Percentiles rank a stretch among this genome's conserved stretches.
Conservation (phyloP, 257 asterid genomes). For the Schizonepeta tenuifolia region DNA sequence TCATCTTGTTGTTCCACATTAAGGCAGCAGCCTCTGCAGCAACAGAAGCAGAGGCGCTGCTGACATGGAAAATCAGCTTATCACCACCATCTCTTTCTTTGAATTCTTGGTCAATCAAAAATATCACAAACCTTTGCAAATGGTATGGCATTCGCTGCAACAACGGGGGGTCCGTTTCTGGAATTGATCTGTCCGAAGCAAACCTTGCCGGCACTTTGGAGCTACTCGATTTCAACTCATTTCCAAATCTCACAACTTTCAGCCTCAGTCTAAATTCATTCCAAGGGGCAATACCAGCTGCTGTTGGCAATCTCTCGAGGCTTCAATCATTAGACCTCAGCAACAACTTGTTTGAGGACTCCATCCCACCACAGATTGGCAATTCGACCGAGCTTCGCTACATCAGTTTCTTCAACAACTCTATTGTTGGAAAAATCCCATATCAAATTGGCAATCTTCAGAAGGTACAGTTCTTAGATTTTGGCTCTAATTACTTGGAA, state of each 20-base stretch:
- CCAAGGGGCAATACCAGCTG: constrained; percentile 62
- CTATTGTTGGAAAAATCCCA: constrained; percentile 57
- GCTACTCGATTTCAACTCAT: constrained; percentile 46
- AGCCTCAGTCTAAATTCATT: constrained; percentile 51
- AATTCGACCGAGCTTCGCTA: constrained; percentile 50
- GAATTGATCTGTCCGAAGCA: constrained; percentile 44
- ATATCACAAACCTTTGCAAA: constrained; percentile 52
- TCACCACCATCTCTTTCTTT: constrained; percentile 40
- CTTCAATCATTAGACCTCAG: constrained; percentile 71
- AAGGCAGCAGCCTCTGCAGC: constrained; percentile 45
- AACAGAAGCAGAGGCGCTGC: constrained; percentile 63
- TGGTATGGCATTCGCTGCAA: constrained; percentile 72
- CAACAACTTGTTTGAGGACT: constrained; percentile 45
- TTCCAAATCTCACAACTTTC: constrained; percentile 48
- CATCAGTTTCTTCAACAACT: constrained; percentile 59
- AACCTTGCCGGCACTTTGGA: constrained; percentile 51
- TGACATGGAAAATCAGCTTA: constrained; percentile 62
- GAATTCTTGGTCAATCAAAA: constrained; percentile 59
- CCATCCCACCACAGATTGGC: constrained; percentile 68
- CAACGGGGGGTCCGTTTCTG: constrained; percentile 43
- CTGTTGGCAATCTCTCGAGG: constrained; percentile 55
- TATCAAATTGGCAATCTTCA: constrained; percentile 63
- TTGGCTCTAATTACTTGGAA: constrained; percentile 63
- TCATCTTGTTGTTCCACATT: constrained; percentile 35
- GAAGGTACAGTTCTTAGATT: constrained; percentile 54